phyloP scores from a whole-genome alignment of 805 yeast genomes.

The Saturnispora bothae region DNA sequence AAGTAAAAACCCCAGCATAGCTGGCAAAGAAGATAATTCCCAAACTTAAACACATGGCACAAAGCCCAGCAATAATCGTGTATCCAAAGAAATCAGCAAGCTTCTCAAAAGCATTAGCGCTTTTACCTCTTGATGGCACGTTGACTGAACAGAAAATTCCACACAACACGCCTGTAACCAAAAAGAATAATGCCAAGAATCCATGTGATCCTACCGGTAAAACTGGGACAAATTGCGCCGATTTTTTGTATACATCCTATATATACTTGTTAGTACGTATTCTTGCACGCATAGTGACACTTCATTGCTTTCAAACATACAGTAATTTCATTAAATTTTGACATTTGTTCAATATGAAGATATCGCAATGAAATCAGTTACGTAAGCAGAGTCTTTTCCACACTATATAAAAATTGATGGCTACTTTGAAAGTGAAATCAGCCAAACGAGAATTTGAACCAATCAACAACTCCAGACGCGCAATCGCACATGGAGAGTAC shows the following conservation, averaged over 20 bases:
- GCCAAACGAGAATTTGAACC: background rate
- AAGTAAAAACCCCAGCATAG: constrained; percentile 8
- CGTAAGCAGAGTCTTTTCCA: too few relatives aligned
- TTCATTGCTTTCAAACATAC: constrained; percentile 1
- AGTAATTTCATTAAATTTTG: background rate
- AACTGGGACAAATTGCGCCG: background rate
- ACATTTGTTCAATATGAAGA: too few relatives aligned
- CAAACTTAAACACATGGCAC: constrained; percentile 4
- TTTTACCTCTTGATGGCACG: background rate
- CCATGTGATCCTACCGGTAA: constrained; percentile 3
- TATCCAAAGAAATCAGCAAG: background rate
- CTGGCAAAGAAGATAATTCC: constrained; percentile 6
- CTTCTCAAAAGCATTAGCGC: background rate
- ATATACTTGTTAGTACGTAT: constrained; percentile 1
- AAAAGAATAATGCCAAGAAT: constrained; percentile 1
- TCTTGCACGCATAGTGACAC: too few relatives aligned
- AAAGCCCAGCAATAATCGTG: background rate
- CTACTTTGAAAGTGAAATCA: too few relatives aligned
- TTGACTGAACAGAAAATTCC: constrained; percentile 3
- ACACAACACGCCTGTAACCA: constrained; percentile 1
- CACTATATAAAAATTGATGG: too few relatives aligned
- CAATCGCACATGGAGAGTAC: too few relatives aligned
- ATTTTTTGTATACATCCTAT: constrained; percentile 1
- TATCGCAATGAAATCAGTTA: too few relatives aligned
- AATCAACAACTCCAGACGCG: background rate